phyloP scores from a whole-genome alignment of 257 asterid genomes.

The Linderniella brevidens region DNA sequence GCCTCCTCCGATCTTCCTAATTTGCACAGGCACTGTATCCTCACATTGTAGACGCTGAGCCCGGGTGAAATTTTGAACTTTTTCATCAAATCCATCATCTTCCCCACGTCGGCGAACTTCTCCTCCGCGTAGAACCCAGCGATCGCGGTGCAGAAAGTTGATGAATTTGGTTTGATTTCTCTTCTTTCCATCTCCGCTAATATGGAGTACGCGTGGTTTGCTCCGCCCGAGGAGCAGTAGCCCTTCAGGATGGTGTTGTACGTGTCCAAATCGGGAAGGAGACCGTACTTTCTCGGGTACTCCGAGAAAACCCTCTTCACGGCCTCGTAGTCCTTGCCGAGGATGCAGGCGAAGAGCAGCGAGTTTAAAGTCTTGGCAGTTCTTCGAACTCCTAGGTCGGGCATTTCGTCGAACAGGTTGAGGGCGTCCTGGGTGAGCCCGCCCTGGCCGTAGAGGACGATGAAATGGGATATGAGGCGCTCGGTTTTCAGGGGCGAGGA shows the following conservation, averaged over 20 bases:
- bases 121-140: constrained; percentile 57
- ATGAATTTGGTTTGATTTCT: constrained; percentile 27
- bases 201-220: constrained; percentile 40
- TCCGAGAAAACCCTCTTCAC: constrained; percentile 51
- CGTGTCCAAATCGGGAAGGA: constrained; percentile 51
- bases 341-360: constrained; percentile 40
- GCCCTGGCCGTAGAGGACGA: constrained; percentile 58
- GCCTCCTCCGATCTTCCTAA: constrained; percentile 51
- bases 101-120: constrained; percentile 50
- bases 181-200: constrained; percentile 67
- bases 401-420: constrained; percentile 54
- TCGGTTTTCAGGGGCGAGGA: constrained; percentile 30
- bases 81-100: constrained; percentile 48
- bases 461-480: constrained; percentile 33
- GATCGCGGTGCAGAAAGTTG: constrained; percentile 41
- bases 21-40: constrained; percentile 72
- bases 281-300: constrained; percentile 35
- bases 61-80: constrained; percentile 22
- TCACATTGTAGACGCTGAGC: constrained; percentile 37
- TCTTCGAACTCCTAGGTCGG: constrained; percentile 25
- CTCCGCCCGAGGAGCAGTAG: constrained; percentile 43
- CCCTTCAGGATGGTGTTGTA: constrained; percentile 61
- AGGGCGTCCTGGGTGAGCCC: constrained; percentile 43
- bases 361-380: constrained; percentile 47
- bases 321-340: constrained; percentile 39